Evolutionary conservation across 805 yeast genomes (phyloP), one percentile per base, ranked within the genome.

Genomic region (Ascoidea tarda): DNA sequence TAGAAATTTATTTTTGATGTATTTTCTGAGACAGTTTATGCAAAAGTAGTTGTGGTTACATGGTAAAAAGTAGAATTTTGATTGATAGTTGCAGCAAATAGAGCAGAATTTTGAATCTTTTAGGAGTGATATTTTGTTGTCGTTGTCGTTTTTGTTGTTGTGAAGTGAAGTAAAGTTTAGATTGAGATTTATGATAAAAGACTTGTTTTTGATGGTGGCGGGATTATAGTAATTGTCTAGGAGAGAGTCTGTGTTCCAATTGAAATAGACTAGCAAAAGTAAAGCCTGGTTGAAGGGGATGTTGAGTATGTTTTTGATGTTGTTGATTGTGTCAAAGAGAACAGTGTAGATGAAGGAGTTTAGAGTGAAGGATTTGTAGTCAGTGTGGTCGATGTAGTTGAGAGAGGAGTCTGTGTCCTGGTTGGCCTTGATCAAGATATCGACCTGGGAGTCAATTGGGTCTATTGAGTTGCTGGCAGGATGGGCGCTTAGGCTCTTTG

Each of bases 61-160:
- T 14, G 72, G 72, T 16, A 87, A 64, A 2, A 74, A 65, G 59
- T 79, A 86, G 48, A 74, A 59, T 54, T 65, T 52, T 0, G 62
- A 61, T 32, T 69, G 70, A 0, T 75, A 76, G 28, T 82, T 84
- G 63, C 87, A 86, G 65, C 96, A 90, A n/a, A 90, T 81, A 14
- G 65, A 59, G 63, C 96, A 88, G 32, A 63, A 55, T 57, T 72
- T 77, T 10, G 50, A 58, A 3, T 62, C 62, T 0, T 66, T 59
- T 47, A 53, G 53, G 31, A 52, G 49, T 46, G 50, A 56, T 42
- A 59, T 55, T 12, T 56, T 59, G 49, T 61, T 58, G 28, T 46
- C 46, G 21, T 32, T 12, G 48, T 21, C 10, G n/a, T 46, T 31
- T 42, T 46, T 47, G 16, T 16, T n/a, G 4, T 44, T 32, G 47